These are phyloP conservation scores for Baudoinia panamericana DNA, from an alignment of 495 filamentous ascomycete species.

Conservation along the genomic window DNA sequence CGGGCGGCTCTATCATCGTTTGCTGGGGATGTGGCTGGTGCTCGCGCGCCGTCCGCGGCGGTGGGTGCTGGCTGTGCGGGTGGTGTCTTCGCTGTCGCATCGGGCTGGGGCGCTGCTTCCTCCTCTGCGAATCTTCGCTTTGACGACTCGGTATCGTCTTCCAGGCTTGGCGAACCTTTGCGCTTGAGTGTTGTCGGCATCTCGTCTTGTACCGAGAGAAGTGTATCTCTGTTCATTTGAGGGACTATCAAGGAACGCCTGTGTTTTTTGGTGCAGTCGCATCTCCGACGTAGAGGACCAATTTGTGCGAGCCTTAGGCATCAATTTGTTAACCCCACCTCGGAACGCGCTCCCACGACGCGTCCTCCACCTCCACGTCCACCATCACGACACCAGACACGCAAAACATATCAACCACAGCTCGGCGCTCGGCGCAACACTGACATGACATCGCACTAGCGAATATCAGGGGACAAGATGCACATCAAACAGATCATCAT, in stretches of 20 bases:
- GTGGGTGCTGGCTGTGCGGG: not conserved
- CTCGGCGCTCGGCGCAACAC: not conserved
- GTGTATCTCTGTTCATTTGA: no score
- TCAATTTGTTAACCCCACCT: no score
- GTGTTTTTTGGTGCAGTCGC: no score
- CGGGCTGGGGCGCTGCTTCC: conserved; percentile 1
- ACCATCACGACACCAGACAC: no score
- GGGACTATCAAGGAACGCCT: not conserved
- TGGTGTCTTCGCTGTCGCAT: conserved; percentile 1
- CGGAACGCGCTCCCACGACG: not conserved
- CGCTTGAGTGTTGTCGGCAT: conserved; percentile 16
- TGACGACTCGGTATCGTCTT: conserved; percentile 15
- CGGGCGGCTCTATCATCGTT: conserved; percentile 25
- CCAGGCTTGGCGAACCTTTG: conserved; percentile 20
- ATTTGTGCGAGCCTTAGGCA: no score
- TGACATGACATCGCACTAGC: not conserved
- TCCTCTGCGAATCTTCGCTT: conserved; percentile 17
- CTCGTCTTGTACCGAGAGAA: not conserved
- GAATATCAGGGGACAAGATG: no score
- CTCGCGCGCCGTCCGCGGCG: not conserved
- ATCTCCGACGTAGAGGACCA: no score
- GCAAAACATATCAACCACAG: not conserved
- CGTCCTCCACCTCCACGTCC: not conserved
- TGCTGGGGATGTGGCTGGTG: not conserved
- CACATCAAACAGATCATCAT: conserved; percentile 99